These are phyloP conservation scores for Russula compacta DNA, from an alignment of 768 basidiomycete genomes.

Conservation along the genomic window DNA sequence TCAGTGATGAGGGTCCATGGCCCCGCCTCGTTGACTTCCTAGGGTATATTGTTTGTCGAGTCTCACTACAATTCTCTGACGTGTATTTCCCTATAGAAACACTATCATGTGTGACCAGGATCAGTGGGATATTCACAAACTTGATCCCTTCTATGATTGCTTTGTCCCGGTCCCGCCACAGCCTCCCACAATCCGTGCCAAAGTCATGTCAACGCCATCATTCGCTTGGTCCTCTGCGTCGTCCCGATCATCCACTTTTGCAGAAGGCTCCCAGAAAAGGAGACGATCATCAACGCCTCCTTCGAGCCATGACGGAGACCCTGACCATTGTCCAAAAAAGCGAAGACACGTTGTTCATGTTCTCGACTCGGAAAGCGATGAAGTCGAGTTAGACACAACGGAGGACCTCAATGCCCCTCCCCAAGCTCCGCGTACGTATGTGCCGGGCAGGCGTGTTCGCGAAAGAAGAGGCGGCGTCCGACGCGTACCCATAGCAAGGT, in stretches of 20 bases:
- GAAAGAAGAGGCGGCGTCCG: slow-evolving; percentile 2
- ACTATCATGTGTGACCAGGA: slow-evolving; percentile 51
- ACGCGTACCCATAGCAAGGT: not conserved
- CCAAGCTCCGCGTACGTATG: slow-evolving; percentile 5
- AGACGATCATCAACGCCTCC: slow-evolving; percentile 14
- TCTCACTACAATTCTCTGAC: not conserved
- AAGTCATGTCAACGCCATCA: slow-evolving; percentile 6
- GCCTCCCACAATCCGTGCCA: slow-evolving; percentile 25
- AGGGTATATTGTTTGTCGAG: slow-evolving; percentile 41
- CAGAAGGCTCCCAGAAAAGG: not conserved
- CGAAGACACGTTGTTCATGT: slow-evolving; percentile 15
- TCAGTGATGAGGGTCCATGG: slow-evolving; percentile 60
- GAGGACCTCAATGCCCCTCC: slow-evolving; percentile 25
- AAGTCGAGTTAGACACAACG: slow-evolving; percentile 42
- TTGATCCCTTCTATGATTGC: slow-evolving; percentile 69
- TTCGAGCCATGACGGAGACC: slow-evolving; percentile 12
- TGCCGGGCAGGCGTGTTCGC: slow-evolving; percentile 14
- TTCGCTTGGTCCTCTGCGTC: slow-evolving; percentile 11
- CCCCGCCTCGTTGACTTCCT: slow-evolving; percentile 58
- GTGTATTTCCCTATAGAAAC: slow-evolving; percentile 30
- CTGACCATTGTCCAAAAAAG: slow-evolving; percentile 6
- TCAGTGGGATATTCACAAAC: slow-evolving; percentile 82
- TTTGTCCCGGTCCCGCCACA: slow-evolving; percentile 32
- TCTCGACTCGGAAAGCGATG: slow-evolving; percentile 28
- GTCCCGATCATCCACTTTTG: slow-evolving; percentile 7